Conservation (phyloP, 192 early-diverging fungal species). For the Umbelopsis isabellina region DNA sequence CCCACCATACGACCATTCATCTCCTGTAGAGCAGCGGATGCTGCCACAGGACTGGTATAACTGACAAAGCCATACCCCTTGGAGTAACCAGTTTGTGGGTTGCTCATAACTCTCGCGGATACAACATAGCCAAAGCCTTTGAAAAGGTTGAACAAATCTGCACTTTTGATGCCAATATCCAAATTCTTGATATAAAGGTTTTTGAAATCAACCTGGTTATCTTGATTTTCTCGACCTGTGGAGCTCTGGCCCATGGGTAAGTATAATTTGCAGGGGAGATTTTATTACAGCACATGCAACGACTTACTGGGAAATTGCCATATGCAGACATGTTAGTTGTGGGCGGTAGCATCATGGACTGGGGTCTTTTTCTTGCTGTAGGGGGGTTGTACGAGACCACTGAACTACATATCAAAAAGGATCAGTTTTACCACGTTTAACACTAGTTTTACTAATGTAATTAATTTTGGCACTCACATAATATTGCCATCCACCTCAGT, state of each 20-base stretch:
- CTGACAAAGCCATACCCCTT: conserved; percentile 95
- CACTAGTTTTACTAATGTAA: background rate
- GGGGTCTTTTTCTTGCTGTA: conserved; percentile 24
- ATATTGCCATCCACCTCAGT: conserved; percentile 20
- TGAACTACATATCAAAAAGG: background rate
- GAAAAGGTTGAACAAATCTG: conserved; percentile 92
- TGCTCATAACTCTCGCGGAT: conserved; percentile 87
- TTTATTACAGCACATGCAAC: background rate
- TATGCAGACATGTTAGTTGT: conserved; percentile 1
- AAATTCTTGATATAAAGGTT: conserved; percentile 99
- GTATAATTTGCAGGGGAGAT: conserved; percentile 14
- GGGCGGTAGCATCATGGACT: conserved; percentile 23
- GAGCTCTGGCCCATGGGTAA: conserved; percentile 7
- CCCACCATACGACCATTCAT: conserved; percentile 87
- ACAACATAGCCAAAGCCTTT: conserved; percentile 86
- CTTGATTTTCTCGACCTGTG: conserved; percentile 26
- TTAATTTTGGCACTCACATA: conserved; percentile 24
- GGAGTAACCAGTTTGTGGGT: conserved; percentile 68
- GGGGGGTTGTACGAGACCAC: conserved; percentile 3
- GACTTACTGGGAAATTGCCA: conserved; percentile 13
- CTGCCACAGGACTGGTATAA: conserved; percentile 89
- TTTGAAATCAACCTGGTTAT: conserved; percentile 46
- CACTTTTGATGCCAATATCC: conserved; percentile 88
- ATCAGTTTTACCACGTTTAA: background rate
- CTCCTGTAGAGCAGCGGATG: conserved; percentile 83